phyloP scores from a whole-genome alignment of 2,329 filamentous ascomycete genomes.

The Setomelanomma holmii region DNA sequence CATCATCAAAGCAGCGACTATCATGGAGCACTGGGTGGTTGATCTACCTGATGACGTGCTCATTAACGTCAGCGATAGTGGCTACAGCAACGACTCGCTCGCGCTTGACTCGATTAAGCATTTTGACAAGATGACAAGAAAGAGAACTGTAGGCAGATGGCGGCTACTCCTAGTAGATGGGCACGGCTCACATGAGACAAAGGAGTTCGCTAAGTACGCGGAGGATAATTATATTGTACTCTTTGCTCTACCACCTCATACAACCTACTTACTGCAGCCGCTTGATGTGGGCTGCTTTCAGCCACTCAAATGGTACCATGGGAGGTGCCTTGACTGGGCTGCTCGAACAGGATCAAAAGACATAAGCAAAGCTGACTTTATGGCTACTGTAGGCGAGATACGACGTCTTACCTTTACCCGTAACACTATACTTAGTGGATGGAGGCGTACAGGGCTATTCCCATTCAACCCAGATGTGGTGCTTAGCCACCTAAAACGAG shows the following conservation, averaged over 20 bases:
- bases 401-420: constrained; percentile 1
- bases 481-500: background rate
- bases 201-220: constrained; percentile 43
- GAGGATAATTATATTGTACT: constrained; percentile 40
- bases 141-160: constrained; percentile 31
- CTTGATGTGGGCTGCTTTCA: constrained; percentile 11
- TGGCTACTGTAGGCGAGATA: constrained; percentile 4
- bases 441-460: constrained; percentile 2
- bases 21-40: constrained; percentile 6
- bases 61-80: constrained; percentile 30
- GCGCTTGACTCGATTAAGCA: constrained; percentile 44
- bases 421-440: constrained; percentile 5
- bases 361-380: constrained; percentile 2
- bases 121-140: constrained; percentile 42
- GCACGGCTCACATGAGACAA: constrained; percentile 41
- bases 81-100: constrained; percentile 44
- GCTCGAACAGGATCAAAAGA: constrained; percentile 5
- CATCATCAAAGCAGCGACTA: constrained; percentile 2
- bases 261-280: constrained; percentile 8
- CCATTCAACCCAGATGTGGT: constrained; percentile 1
- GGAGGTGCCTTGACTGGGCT: constrained; percentile 10
- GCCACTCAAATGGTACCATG: constrained; percentile 10
- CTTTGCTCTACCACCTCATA: constrained; percentile 7
- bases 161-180: constrained; percentile 48
- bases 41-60: constrained; percentile 6